Conservation (phyloP, 2,329 filamentous ascomycete species). For the Cercospora brassicicola region DNA sequence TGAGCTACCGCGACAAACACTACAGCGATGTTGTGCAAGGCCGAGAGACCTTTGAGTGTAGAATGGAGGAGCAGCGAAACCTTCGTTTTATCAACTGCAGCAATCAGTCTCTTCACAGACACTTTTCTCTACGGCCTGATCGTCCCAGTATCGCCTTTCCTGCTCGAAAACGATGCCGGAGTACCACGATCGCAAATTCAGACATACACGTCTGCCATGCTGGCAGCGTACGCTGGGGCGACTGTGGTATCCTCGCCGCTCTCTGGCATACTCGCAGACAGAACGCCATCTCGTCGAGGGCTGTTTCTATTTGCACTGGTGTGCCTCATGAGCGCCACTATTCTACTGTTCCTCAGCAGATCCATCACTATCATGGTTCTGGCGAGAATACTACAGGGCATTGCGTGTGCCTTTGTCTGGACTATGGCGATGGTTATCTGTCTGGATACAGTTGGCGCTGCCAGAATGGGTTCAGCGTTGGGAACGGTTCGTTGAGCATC, state of each 20-base stretch:
- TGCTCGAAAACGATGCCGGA: conserved; percentile 51
- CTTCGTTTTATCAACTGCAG: conserved; percentile 17
- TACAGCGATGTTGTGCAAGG: too few species aligned
- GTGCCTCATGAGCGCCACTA: background rate
- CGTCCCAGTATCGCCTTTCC: conserved; percentile 57
- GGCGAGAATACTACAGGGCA: background rate
- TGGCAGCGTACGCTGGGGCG: background rate
- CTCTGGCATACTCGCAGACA: background rate
- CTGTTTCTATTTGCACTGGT: background rate
- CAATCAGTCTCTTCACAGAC: conserved; percentile 55
- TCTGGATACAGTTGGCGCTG: background rate
- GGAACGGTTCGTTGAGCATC: background rate
- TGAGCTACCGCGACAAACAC: too few species aligned
- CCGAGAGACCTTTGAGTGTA: too few species aligned
- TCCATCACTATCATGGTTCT: background rate
- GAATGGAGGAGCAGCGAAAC: too few species aligned
- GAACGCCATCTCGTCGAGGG: background rate
- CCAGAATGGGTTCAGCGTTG: background rate
- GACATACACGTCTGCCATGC: background rate
- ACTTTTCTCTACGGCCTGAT: conserved; percentile 59
- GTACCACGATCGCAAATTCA: conserved; percentile 48
- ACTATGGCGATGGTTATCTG: background rate
- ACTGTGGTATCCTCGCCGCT: background rate
- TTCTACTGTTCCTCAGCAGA: background rate
- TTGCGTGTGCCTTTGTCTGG: background rate